Evolutionary conservation across 2,329 filamentous ascomycete genomes (phyloP).

Genomic region (Mollisia scopiformis): DNA sequence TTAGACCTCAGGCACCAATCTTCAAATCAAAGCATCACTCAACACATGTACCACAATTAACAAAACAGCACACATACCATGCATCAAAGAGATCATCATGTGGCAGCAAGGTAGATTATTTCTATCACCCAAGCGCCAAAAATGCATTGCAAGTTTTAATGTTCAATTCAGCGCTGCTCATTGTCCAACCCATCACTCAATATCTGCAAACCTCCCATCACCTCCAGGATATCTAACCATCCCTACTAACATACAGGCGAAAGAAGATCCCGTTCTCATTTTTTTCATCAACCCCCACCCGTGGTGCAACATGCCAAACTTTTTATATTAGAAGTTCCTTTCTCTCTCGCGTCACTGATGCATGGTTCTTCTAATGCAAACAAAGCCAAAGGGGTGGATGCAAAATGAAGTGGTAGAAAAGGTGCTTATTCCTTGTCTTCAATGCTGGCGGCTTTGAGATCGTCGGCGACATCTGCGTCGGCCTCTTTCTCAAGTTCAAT

Average conservation of each 20-base stretch:
- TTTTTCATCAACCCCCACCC: background rate
- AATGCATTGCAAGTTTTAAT: no score
- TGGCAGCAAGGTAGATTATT: background rate
- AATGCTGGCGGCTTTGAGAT: constrained; percentile 61
- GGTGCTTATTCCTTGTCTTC: constrained; percentile 51
- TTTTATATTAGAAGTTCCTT: background rate
- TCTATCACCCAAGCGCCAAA: background rate
- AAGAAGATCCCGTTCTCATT: constrained; percentile 16
- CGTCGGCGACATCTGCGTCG: constrained; percentile 59
- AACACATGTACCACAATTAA: no score
- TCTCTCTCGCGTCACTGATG: background rate
- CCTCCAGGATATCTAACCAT: background rate
- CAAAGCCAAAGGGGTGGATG: background rate
- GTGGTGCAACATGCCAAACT: constrained; percentile 3
- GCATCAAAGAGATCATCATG: no score
- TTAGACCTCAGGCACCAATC: no score
- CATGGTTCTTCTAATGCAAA: background rate
- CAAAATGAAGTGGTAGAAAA: background rate
- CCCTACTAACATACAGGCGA: constrained; percentile 26
- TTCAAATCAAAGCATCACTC: no score
- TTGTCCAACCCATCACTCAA: background rate
- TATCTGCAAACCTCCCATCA: background rate
- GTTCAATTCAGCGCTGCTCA: background rate
- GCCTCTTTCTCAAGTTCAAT: constrained; percentile 49
- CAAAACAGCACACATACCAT: no score